A percentile compares a stretch with the other conserved stretches of the same genome.
Evolutionary conservation across 305 asterid genomes (phyloP).

Genomic region (Fraxinus sp.): DNA sequence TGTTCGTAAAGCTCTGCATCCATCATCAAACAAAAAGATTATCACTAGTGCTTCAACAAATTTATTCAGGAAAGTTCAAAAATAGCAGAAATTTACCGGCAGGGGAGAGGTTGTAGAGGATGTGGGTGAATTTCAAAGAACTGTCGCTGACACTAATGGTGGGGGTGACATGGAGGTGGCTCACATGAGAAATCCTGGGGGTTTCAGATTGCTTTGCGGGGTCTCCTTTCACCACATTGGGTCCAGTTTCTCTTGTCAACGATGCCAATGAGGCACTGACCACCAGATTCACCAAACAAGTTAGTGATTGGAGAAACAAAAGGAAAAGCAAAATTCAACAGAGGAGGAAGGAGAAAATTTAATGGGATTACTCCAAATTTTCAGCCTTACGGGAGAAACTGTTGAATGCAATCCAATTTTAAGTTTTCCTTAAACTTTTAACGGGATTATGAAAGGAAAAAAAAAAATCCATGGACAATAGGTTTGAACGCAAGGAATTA

Average conservation of each 20-base stretch:
- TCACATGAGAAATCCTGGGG: constrained; percentile 52
- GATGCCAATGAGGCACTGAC: constrained; percentile 93
- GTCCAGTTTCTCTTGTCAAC: constrained; percentile 86
- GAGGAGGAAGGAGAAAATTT: background rate
- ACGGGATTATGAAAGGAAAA: no score
- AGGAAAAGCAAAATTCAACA: background rate
- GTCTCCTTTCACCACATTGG: constrained; percentile 91
- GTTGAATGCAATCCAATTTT: background rate
- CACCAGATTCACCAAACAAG: background rate
- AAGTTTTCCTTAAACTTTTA: no score
- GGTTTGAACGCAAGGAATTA: background rate
- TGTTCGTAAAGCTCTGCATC: constrained; percentile 91
- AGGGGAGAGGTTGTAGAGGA: constrained; percentile 94
- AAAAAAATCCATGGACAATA: background rate
- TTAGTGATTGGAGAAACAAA: background rate
- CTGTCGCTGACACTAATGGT: constrained; percentile 67
- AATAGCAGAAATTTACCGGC: constrained; percentile 53
- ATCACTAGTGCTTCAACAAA: background rate
- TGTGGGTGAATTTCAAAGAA: constrained; percentile 86
- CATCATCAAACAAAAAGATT: background rate
- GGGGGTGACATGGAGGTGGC: constrained; percentile 50
- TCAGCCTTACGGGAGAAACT: background rate
- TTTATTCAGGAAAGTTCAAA: background rate
- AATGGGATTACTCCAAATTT: background rate
- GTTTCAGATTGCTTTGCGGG: constrained; percentile 69